Evolutionary conservation across 768 basidiomycete species (phyloP).

Genomic region (Leucocoprinus birnbaumii): DNA sequence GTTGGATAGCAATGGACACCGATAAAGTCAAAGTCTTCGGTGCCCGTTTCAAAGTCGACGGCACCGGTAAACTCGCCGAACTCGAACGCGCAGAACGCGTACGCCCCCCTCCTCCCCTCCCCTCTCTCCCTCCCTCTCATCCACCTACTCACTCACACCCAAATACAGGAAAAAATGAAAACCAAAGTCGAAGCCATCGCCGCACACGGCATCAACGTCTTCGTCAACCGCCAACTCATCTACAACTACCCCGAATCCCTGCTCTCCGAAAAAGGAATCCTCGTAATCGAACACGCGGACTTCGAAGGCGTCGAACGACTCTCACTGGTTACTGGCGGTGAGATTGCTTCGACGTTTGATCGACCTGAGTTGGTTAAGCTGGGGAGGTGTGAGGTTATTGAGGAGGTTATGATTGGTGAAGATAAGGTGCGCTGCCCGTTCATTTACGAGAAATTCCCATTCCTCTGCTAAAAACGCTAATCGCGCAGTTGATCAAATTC

Average conservation of each 20-base stretch:
- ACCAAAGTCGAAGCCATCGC: slow-evolving; percentile 95
- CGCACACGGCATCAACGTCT: slow-evolving; percentile 91
- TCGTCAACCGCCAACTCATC: slow-evolving; percentile 97
- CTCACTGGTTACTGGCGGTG: slow-evolving; percentile 95
- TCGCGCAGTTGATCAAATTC: slow-evolving; percentile 90
- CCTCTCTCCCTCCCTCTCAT: background rate
- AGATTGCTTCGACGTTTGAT: slow-evolving; percentile 95
- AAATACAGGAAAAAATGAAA: slow-evolving; percentile 96
- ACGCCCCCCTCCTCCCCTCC: slow-evolving; percentile 25
- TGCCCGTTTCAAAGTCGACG: slow-evolving; percentile 92
- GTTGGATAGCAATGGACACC: slow-evolving; percentile 88
- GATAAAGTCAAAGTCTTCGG: slow-evolving; percentile 99
- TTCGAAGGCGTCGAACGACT: slow-evolving; percentile 98
- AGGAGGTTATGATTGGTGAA: slow-evolving; percentile 99
- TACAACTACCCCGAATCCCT: slow-evolving; percentile 99
- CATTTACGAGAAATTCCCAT: background rate
- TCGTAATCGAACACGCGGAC: slow-evolving; percentile 98
- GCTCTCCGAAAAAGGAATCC: slow-evolving; percentile 90
- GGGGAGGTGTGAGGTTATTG: slow-evolving; percentile 90
- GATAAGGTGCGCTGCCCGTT: slow-evolving; percentile 90
- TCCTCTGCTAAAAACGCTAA: background rate
- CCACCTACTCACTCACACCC: background rate
- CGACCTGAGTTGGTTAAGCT: slow-evolving; percentile 90
- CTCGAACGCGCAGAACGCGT: slow-evolving; percentile 94
- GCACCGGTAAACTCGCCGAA: slow-evolving; percentile 96